Percentiles rank a stretch among this genome's conserved stretches.
Conservation (phyloP, 2,329 filamentous ascomycete genomes). For the Ophiostoma perfectum region DNA sequence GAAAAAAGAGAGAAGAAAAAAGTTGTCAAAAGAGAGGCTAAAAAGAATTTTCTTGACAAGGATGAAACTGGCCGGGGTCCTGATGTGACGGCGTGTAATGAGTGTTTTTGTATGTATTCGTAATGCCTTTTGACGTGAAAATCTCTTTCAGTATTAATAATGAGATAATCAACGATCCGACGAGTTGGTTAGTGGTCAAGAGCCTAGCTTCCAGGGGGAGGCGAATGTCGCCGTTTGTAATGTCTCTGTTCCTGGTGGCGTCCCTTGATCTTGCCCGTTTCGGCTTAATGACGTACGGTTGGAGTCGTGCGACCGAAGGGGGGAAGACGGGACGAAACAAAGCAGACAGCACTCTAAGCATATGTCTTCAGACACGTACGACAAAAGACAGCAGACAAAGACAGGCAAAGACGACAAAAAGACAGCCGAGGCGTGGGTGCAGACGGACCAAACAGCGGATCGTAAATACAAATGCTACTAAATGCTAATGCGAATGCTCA, state of each 20-base stretch:
- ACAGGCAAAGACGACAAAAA: neutral
- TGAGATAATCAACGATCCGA: neutral
- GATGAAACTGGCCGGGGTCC: conserved; percentile 6
- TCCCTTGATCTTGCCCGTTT: neutral
- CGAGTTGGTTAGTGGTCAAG: neutral
- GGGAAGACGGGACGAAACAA: neutral
- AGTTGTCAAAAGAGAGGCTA: neutral
- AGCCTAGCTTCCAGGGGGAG: neutral
- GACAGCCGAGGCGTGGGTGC: too few relatives aligned
- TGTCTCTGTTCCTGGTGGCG: conserved; percentile 1
- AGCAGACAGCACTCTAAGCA: too few relatives aligned
- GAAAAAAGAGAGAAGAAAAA: neutral
- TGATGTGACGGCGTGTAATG: conserved; percentile 1
- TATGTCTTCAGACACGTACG: too few relatives aligned
- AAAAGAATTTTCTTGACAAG: conserved; percentile 5
- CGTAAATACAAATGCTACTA: too few relatives aligned
- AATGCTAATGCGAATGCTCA: too few relatives aligned
- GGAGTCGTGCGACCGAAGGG: neutral
- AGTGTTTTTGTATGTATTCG: neutral
- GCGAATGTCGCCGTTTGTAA: conserved; percentile 9
- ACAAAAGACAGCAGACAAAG: neutral
- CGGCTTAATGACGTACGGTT: neutral
- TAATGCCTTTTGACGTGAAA: too few relatives aligned
- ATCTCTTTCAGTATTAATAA: neutral
- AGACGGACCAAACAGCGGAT: too few relatives aligned